phyloP scores from a whole-genome alignment of 2,329 filamentous ascomycete species.

The Truncatella angustata region DNA sequence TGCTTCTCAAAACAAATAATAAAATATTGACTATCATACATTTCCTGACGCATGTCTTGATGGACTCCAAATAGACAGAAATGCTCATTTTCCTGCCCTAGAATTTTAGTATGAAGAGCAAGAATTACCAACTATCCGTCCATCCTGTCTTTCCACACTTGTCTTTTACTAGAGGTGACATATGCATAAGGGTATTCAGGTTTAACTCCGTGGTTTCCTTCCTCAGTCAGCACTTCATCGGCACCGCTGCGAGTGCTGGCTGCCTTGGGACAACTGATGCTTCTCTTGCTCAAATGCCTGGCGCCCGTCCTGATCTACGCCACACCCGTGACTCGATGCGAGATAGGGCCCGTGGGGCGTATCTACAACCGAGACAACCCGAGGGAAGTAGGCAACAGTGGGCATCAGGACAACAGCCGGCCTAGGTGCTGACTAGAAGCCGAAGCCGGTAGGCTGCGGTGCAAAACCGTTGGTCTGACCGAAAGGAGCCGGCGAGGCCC shows the following conservation, averaged over 20 bases:
- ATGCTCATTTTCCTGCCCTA: conserved; percentile 3
- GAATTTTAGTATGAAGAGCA: background rate
- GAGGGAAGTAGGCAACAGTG: background rate
- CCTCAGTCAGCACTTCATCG: too few relatives aligned
- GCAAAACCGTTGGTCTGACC: conserved; percentile 84
- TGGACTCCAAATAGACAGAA: background rate
- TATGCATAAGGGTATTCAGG: background rate
- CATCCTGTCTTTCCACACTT: too few relatives aligned
- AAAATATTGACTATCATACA: conserved; percentile 11
- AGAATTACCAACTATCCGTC: conserved; percentile 5
- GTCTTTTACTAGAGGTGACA: too few relatives aligned
- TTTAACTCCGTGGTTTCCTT: background rate
- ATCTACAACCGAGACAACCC: background rate
- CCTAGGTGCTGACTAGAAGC: conserved; percentile 43
- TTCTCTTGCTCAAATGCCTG: too few relatives aligned
- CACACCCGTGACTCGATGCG: too few relatives aligned
- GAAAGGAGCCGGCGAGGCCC: conserved; percentile 66
- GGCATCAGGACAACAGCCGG: conserved; percentile 13
- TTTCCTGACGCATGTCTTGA: conserved; percentile 5
- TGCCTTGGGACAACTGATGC: too few relatives aligned
- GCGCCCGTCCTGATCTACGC: background rate
- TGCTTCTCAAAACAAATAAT: background rate
- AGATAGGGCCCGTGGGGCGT: background rate
- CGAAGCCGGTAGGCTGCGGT: conserved; percentile 82
- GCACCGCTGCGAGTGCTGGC: too few relatives aligned